Percentiles rank a stretch among this genome's conserved stretches.
These are phyloP conservation scores for Cnidoscolus chayamansa DNA, from an alignment of 441 rosid species.

Conservation along the genomic window DNA sequence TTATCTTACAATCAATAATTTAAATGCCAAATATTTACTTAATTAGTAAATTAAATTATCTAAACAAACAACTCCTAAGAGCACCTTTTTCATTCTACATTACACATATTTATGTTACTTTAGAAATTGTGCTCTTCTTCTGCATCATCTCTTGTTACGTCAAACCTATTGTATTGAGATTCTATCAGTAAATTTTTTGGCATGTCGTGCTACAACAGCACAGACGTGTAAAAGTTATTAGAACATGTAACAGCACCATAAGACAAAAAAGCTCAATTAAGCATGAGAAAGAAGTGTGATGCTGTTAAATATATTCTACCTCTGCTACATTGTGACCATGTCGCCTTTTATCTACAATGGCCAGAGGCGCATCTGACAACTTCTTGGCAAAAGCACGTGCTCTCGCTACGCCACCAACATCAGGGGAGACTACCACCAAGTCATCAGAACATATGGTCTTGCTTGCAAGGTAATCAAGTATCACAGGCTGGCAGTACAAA, in stretches of 20 bases:
- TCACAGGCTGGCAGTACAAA: slow-evolving; percentile 67
- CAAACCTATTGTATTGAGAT: no score
- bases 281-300: neutral
- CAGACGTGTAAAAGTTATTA: no score
- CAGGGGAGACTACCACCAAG: slow-evolving; percentile 93
- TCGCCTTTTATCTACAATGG: slow-evolving; percentile 93
- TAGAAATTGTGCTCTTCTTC: no score
- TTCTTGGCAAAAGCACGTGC: slow-evolving; percentile 96
- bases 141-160: no score
- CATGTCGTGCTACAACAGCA: no score
- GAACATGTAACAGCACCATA: no score
- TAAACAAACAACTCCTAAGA: no score
- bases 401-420: slow-evolving; percentile 96
- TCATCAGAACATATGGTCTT: slow-evolving; percentile 74
- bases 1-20: no score
- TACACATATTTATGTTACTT: no score
- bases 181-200: no score
- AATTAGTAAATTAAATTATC: no score
- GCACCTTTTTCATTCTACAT: no score
- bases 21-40: neutral
- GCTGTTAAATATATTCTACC: slow-evolving; percentile 35
- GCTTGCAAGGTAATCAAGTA: slow-evolving; percentile 96
- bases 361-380: slow-evolving; percentile 90
- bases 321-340: slow-evolving; percentile 96
- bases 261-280: neutral